Evolutionary conservation across 768 basidiomycete genomes (phyloP).

Genomic region (Termitomyces sp.): DNA sequence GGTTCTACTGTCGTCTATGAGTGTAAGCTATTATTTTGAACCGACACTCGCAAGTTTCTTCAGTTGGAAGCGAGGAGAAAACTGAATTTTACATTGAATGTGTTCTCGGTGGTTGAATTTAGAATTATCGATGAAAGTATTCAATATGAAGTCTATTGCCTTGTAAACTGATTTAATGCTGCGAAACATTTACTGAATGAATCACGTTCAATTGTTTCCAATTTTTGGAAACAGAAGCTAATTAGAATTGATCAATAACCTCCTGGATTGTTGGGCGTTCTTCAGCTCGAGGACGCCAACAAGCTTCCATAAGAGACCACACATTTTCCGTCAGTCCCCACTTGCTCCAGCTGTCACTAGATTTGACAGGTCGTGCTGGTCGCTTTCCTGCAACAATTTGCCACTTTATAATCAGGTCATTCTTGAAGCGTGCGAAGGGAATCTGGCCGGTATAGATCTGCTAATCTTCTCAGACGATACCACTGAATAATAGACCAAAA

Average conservation of each 20-base stretch:
- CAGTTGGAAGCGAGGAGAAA: too few relatives aligned
- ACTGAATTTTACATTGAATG: too few relatives aligned
- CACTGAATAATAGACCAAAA: neutral
- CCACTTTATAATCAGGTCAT: neutral
- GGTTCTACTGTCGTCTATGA: too few relatives aligned
- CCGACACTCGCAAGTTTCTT: too few relatives aligned
- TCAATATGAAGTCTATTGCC: too few relatives aligned
- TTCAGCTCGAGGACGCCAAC: neutral
- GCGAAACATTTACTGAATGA: too few relatives aligned
- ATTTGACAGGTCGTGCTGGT: neutral
- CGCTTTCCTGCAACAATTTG: neutral
- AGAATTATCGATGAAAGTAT: too few relatives aligned
- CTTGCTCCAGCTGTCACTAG: neutral
- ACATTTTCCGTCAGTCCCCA: constrained; percentile 4
- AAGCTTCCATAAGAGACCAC: constrained; percentile 7
- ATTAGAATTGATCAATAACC: neutral
- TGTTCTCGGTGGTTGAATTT: too few relatives aligned
- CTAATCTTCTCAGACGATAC: neutral
- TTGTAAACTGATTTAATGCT: too few relatives aligned
- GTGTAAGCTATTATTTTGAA: too few relatives aligned
- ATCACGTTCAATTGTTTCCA: too few relatives aligned
- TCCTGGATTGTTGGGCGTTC: neutral
- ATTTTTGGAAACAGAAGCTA: too few relatives aligned
- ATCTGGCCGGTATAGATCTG: constrained; percentile 1
- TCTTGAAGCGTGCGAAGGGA: neutral